Percentiles rank a stretch among this genome's conserved stretches.
Evolutionary conservation across 805 yeast species (phyloP).

Genomic region (Starmera dryadoides): DNA sequence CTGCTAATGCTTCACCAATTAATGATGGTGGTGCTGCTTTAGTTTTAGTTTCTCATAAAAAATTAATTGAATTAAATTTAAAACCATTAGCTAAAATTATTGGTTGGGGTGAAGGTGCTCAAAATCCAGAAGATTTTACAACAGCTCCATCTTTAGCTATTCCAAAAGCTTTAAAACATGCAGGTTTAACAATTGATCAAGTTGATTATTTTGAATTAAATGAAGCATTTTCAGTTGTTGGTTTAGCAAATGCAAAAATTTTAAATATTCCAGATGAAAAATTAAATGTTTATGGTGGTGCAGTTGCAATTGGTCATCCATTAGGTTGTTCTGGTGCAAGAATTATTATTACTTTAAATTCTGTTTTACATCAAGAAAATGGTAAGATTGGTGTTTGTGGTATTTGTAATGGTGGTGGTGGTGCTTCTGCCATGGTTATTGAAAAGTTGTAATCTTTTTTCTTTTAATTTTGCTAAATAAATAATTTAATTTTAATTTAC

Average conservation of each 20-base stretch:
- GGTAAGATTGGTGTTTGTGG: constrained; percentile 93
- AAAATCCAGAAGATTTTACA: constrained; percentile 90
- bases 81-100: constrained; percentile 83
- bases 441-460: constrained; percentile 43
- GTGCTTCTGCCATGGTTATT: constrained; percentile 88
- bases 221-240: constrained; percentile 97
- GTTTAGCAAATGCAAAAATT: constrained; percentile 78
- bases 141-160: constrained; percentile 93
- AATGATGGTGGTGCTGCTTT: constrained; percentile 99
- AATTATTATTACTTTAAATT: constrained; percentile 77
- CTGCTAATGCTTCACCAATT: constrained; percentile 92
- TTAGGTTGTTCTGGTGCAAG: constrained; percentile 96
- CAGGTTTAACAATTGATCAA: constrained; percentile 54
- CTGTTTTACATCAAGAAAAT: constrained; percentile 76
- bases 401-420: constrained; percentile 99
- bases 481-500: no score
- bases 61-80: constrained; percentile 78
- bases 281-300: constrained; percentile 90
- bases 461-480: no score
- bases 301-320: constrained; percentile 93
- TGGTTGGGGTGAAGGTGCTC: constrained; percentile 99
- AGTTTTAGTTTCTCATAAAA: constrained; percentile 74
- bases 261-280: constrained; percentile 55
- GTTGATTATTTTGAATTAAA: constrained; percentile 92
- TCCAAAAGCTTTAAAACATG: constrained; percentile 92